Conservation (phyloP, 371 early-diverging fungal genomes). For the Mortierella sp. region DNA sequence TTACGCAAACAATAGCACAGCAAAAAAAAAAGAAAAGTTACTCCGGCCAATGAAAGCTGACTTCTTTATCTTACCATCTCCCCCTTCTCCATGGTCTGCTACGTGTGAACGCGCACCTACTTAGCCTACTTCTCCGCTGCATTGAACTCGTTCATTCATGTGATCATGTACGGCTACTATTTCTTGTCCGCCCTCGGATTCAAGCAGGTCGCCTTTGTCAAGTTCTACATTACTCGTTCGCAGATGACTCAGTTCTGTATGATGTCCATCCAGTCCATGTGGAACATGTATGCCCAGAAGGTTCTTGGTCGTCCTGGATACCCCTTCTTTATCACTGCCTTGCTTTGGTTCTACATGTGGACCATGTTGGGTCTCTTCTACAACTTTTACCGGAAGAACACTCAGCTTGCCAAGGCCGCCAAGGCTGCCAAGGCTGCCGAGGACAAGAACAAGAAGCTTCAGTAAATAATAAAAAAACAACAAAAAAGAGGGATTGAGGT, state of each 20-base stretch:
- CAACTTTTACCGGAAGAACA: slow-evolving; percentile 63
- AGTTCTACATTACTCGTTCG: slow-evolving; percentile 65
- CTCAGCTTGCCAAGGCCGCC: slow-evolving; percentile 45
- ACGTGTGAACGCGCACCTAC: background rate
- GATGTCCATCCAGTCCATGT: slow-evolving; percentile 66
- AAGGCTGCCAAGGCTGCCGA: slow-evolving; percentile 34
- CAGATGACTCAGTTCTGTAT: slow-evolving; percentile 73
- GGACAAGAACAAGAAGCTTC: slow-evolving; percentile 49
- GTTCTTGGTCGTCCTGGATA: slow-evolving; percentile 54
- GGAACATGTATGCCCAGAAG: slow-evolving; percentile 54
- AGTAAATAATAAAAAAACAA: slow-evolving; percentile 16
- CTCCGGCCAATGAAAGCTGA: too few species aligned
- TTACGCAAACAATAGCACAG: too few species aligned
- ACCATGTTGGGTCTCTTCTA: slow-evolving; percentile 71
- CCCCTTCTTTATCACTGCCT: slow-evolving; percentile 58
- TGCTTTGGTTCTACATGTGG: slow-evolving; percentile 73
- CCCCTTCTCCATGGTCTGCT: too few species aligned
- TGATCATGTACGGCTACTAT: slow-evolving; percentile 75
- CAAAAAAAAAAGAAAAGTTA: too few species aligned
- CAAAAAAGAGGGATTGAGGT: background rate
- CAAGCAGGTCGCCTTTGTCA: slow-evolving; percentile 62
- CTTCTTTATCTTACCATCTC: too few species aligned
- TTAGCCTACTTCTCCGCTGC: slow-evolving; percentile 66
- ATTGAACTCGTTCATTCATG: slow-evolving; percentile 72
- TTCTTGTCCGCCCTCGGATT: slow-evolving; percentile 57